Evolutionary conservation across 2,329 filamentous ascomycete genomes (phyloP).

Genomic region (Drechslerella dactyloides): DNA sequence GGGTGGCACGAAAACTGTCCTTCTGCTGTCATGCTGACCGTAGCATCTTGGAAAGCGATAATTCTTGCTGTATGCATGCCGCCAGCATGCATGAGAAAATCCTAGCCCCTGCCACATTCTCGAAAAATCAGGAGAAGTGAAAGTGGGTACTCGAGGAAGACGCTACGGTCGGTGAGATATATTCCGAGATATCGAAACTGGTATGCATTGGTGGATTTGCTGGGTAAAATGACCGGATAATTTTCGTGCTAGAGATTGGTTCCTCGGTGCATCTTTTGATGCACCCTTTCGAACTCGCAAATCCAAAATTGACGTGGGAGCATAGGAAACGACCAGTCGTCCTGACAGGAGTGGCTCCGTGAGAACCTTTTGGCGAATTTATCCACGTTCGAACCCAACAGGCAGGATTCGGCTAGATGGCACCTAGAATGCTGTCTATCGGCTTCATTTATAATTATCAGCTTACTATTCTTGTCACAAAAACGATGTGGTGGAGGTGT

Average conservation of each 20-base stretch:
- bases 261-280: neutral
- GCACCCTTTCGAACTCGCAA: conserved; percentile 17
- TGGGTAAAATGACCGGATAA: conserved; percentile 48
- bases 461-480: conserved; percentile 1
- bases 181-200: conserved; percentile 50
- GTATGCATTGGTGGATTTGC: conserved; percentile 49
- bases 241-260: conserved; percentile 22
- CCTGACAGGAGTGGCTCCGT: conserved; percentile 16
- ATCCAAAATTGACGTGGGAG: neutral
- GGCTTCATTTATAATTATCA: conserved; percentile 46
- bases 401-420: conserved; percentile 21
- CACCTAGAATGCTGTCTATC: conserved; percentile 19
- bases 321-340: conserved; percentile 8
- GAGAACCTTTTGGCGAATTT: conserved; percentile 40
- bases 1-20: conserved; percentile 8
- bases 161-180: conserved; percentile 38
- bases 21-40: conserved; percentile 21
- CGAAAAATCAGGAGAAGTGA: conserved; percentile 17
- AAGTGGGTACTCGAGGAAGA: conserved; percentile 23
- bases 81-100: neutral
- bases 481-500: conserved; percentile 22
- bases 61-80: neutral
- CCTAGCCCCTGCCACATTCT: conserved; percentile 12
- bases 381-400: conserved; percentile 35
- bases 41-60: conserved; percentile 8